These are phyloP conservation scores for Nakataea oryzae DNA, from an alignment of 2,329 filamentous ascomycete species.

Conservation along the genomic window DNA sequence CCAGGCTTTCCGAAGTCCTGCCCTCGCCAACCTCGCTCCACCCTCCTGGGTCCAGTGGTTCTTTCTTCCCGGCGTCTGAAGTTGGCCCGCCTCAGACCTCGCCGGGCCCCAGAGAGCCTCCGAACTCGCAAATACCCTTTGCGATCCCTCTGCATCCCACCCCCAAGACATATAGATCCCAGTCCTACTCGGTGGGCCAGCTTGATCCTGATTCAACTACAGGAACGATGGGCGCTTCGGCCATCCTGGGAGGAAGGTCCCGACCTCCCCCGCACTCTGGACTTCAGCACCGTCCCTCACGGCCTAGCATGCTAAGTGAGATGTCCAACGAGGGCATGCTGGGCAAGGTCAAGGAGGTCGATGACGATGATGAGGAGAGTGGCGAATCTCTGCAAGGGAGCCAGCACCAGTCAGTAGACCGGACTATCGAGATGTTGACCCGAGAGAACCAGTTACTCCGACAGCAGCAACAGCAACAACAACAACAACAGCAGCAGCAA, in stretches of 20 bases:
- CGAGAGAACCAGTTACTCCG: constrained; percentile 54
- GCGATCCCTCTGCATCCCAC: constrained; percentile 82
- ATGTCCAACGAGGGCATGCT: constrained; percentile 56
- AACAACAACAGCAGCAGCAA: constrained; percentile 28
- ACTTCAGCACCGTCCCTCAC: constrained; percentile 72
- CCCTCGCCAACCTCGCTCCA: constrained; percentile 61
- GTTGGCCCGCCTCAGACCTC: constrained; percentile 35
- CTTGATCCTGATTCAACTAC: constrained; percentile 55
- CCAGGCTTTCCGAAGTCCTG: constrained; percentile 63
- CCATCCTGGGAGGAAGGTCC: constrained; percentile 39
- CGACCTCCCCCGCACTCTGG: constrained; percentile 49
- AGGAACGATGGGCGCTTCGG: constrained; percentile 31
- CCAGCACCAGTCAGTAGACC: constrained; percentile 43
- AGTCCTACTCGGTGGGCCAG: constrained; percentile 94
- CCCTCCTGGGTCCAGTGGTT: constrained; percentile 30
- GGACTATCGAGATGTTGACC: constrained; percentile 50
- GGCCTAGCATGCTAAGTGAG: constrained; percentile 66
- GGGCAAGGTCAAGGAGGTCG: constrained; percentile 60
- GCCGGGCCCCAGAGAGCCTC: constrained; percentile 38
- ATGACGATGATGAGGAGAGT: constrained; percentile 52
- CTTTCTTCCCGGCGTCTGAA: constrained; percentile 40
- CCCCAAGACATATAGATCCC: constrained; percentile 85
- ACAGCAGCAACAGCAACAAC: constrained; percentile 29
- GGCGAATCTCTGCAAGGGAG: constrained; percentile 44
- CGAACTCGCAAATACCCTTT: constrained; percentile 66